Conservation (phyloP, 257 asterid genomes). For the Avicennia marina region DNA sequence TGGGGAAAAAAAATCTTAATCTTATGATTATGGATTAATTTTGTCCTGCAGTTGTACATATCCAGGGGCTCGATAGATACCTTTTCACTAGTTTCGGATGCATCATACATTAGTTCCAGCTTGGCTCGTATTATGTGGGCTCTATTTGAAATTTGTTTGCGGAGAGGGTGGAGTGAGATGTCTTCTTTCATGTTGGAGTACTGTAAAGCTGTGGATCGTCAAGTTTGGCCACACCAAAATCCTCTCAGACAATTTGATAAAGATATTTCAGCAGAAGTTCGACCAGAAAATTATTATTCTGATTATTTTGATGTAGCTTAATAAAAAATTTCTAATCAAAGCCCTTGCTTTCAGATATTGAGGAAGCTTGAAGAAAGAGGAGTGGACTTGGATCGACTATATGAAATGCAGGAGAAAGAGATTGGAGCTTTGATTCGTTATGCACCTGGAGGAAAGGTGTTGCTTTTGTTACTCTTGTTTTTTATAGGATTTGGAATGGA, state of each 20-base stretch:
- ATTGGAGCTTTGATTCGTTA: constrained; percentile 94
- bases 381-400: constrained; percentile 72
- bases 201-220: constrained; percentile 99
- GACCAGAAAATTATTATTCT: constrained; percentile 16
- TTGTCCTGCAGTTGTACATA: constrained; percentile 69
- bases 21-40: constrained; percentile 23
- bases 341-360: constrained; percentile 60
- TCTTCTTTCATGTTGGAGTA: constrained; percentile 74
- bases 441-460: constrained; percentile 95
- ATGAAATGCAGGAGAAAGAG: constrained; percentile 87
- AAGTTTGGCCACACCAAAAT: constrained; percentile 96
- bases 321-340: not conserved
- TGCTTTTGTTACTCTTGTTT: constrained; percentile 17
- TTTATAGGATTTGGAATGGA: constrained; percentile 9
- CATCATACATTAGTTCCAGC: constrained; percentile 89
- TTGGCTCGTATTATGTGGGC: constrained; percentile 98
- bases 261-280: constrained; percentile 78
- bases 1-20: constrained; percentile 11
- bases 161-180: constrained; percentile 99
- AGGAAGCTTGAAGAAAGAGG: constrained; percentile 93
- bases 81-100: constrained; percentile 91
- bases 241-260: constrained; percentile 91
- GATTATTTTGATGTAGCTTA: constrained; percentile 9
- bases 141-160: constrained; percentile 87
- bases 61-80: constrained; percentile 79